Conservation (phyloP, 768 basidiomycete species). For the Cystofilobasidium capitatum region DNA sequence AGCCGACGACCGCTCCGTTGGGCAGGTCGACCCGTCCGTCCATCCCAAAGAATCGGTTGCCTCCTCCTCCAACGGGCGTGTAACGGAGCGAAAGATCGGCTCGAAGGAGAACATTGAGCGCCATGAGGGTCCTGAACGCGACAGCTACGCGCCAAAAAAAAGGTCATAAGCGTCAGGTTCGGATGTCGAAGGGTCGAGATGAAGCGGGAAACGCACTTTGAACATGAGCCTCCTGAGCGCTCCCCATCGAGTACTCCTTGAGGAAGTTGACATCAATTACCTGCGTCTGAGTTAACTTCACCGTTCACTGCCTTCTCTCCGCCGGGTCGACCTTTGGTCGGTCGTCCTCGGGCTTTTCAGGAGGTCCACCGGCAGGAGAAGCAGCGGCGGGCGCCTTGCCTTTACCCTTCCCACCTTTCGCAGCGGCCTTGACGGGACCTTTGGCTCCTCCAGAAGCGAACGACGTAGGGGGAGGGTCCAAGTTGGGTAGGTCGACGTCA, state of each 20-base stretch:
- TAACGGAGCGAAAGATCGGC: conserved; percentile 33
- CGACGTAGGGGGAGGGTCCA: background rate
- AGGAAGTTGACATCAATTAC: conserved; percentile 4
- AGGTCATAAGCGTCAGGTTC: background rate
- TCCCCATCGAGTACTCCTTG: conserved; percentile 7
- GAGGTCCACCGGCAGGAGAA: background rate
- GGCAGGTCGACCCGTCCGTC: conserved; percentile 33
- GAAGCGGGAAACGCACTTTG: background rate
- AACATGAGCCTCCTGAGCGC: background rate
- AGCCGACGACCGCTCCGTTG: conserved; percentile 37
- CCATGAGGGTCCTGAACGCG: conserved; percentile 32
- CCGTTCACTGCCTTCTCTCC: background rate
- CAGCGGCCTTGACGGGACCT: background rate
- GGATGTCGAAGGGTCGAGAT: background rate
- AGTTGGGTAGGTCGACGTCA: background rate
- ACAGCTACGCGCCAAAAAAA: background rate
- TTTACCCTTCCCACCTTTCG: background rate
- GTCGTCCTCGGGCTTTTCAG: background rate
- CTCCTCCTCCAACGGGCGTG: conserved; percentile 36
- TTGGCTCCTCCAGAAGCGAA: background rate
- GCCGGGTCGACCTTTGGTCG: too few species aligned
- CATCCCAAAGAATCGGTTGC: conserved; percentile 37
- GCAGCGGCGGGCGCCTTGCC: background rate
- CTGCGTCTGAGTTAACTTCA: background rate
- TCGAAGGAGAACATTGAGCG: conserved; percentile 39